Base-by-base conservation (phyloP, 768 basidiomycete species). In the Gautieria morchelliformis region DNA sequence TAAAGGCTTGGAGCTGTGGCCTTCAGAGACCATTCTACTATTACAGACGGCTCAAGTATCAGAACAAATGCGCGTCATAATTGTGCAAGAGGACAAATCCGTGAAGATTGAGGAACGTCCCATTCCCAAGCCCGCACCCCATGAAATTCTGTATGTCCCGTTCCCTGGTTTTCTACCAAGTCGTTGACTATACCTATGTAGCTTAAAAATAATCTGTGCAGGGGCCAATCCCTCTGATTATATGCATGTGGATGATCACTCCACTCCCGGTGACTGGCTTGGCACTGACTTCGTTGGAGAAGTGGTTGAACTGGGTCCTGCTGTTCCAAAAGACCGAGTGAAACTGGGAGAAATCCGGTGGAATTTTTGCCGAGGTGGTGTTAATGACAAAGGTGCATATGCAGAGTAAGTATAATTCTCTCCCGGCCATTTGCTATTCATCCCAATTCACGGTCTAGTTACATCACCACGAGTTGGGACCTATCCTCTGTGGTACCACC, bases 81-180 rank as follows among this genome's bases (percentile, higher is more conserved):
- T 56, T 20, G 40, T 56, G 41, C 54, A 56, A 46, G 54, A 56
- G 24, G 54, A 46, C 4, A 56, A 56, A 19, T 27, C 32, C 5
- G 19, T 44, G 15, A 56, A 56, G 45, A 45, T 56, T 19, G 22
- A 56, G 20, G 54, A 56, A 15, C 33, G 22, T 30, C 42, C 54
- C 17, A 37, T 56, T 19, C 54, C 54, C 1, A 19, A 50, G 8
- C 22, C 46, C 4, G 30, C n/a, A 20, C 54, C 54, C 20, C 20
- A 56, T 56, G 54, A 56, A 11, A 47, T 56, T 15, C 45, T 56
- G 54, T 56, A 45, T 30, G 53, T 42, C n/a, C 11, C 22, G 20
- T 22, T 32, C 2, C 19, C 15, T 24, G 15, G 12, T 15, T 14
- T 7, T 22, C 20, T 9, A n/a, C 20, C 49, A 4, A 10, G 24